Evolutionary conservation across 768 basidiomycete species (phyloP).

Genomic region (Tulasnella sp.): DNA sequence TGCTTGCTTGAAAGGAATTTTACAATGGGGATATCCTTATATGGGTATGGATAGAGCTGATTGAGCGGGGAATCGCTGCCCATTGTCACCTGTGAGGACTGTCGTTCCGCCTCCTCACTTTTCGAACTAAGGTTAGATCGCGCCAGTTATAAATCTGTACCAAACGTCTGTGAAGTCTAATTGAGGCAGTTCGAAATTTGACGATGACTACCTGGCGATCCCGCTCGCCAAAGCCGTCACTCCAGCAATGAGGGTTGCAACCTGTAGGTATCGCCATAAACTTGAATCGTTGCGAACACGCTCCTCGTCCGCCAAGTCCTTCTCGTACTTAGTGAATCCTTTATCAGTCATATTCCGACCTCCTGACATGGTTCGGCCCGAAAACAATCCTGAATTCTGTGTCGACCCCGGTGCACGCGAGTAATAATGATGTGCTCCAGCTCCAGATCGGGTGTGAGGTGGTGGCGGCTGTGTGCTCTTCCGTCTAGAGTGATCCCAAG

Average conservation of each 20-base stretch:
- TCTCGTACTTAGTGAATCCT: conserved; percentile 1
- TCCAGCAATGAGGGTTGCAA: conserved; percentile 16
- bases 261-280: conserved; percentile 17
- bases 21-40: no score
- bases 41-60: no score
- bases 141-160: no score
- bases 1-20: no score
- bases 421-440: neutral
- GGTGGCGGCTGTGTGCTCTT: neutral
- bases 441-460: neutral
- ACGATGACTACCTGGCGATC: no score
- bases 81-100: no score
- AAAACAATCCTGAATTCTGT: neutral
- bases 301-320: conserved; percentile 9
- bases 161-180: no score
- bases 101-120: no score
- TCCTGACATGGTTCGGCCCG: neutral
- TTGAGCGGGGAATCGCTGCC: no score
- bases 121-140: no score
- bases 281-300: conserved; percentile 17
- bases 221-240: conserved; percentile 12
- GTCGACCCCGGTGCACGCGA: neutral
- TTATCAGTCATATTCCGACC: neutral
- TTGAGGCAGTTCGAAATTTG: no score
- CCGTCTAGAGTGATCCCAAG: conserved; percentile 12